These are phyloP conservation scores for Ceratocystis harringtonii DNA, from an alignment of 2,329 filamentous ascomycete species.

Conservation along the genomic window DNA sequence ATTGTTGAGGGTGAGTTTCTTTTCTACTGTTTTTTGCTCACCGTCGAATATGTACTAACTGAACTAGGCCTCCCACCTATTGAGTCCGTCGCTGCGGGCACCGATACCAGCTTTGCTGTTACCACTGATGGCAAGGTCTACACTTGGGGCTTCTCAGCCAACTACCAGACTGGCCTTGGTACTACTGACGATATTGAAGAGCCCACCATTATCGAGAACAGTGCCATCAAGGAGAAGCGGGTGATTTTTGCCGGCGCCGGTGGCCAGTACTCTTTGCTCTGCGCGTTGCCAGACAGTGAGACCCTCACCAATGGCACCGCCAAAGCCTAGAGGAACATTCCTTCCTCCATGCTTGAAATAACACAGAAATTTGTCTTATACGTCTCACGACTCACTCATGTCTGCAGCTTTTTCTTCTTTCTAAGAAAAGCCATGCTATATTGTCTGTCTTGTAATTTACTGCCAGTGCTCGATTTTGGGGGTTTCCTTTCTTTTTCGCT, in stretches of 20 bases:
- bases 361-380: neutral
- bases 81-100: conserved; percentile 42
- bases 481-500: no score
- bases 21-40: neutral
- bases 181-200: conserved; percentile 49
- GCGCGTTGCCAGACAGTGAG: conserved; percentile 26
- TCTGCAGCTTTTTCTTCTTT: neutral
- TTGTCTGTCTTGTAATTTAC: conserved; percentile 3
- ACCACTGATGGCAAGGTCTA: conserved; percentile 56
- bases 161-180: conserved; percentile 66
- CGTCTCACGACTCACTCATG: neutral
- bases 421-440: neutral
- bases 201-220: conserved; percentile 54
- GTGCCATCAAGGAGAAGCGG: conserved; percentile 58
- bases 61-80: conserved; percentile 13
- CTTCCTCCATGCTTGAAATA: neutral
- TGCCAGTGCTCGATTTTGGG: neutral
- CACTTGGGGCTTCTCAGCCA: conserved; percentile 67
- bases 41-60: no score
- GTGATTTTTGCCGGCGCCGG: conserved; percentile 72
- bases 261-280: conserved; percentile 64
- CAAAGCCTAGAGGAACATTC: conserved; percentile 8
- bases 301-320: conserved; percentile 23
- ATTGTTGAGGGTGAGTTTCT: conserved; percentile 20
- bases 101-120: conserved; percentile 61